These are phyloP conservation scores for Blastocystis sp. DNA, from an alignment of 352 stramenopile genomes.

Conservation along the genomic window DNA sequence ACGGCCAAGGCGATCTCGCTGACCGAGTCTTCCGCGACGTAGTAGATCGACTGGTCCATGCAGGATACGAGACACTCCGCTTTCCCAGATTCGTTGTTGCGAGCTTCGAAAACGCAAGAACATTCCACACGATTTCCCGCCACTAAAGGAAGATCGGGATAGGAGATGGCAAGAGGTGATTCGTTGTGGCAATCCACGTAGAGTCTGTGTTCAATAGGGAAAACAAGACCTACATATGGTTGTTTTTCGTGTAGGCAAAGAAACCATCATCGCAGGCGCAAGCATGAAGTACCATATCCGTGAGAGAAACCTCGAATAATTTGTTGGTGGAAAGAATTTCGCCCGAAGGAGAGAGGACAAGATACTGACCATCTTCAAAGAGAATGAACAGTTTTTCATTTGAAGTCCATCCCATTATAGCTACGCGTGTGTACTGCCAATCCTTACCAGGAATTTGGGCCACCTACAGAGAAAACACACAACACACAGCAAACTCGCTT, in stretches of 20 bases:
- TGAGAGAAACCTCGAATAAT: background rate
- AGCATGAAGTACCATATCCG: constrained; percentile 9
- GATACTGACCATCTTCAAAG: constrained; percentile 49
- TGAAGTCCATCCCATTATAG: constrained; percentile 20
- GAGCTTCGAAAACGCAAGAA: constrained; percentile 46
- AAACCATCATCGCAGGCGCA: constrained; percentile 42
- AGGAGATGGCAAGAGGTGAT: background rate
- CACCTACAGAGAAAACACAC: background rate
- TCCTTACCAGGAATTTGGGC: constrained; percentile 48
- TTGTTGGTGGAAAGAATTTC: constrained; percentile 8
- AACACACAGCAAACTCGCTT: background rate
- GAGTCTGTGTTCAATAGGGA: background rate
- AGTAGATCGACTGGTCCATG: constrained; percentile 47
- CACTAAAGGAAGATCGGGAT: constrained; percentile 47
- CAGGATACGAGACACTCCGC: constrained; percentile 30
- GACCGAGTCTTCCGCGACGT: background rate
- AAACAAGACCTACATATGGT: constrained; percentile 17
- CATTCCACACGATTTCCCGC: constrained; percentile 50
- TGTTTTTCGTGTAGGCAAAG: constrained; percentile 35
- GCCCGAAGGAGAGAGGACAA: constrained; percentile 24
- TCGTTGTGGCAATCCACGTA: constrained; percentile 39
- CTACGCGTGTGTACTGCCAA: constrained; percentile 51
- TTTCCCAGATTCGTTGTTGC: constrained; percentile 2
- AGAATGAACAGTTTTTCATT: constrained; percentile 55
- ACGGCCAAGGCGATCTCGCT: constrained; percentile 1